A percentile compares a stretch with the other conserved stretches of the same genome.
Evolutionary conservation across 2,329 filamentous ascomycete species (phyloP).

Genomic region (Achaetomium macrosporum): DNA sequence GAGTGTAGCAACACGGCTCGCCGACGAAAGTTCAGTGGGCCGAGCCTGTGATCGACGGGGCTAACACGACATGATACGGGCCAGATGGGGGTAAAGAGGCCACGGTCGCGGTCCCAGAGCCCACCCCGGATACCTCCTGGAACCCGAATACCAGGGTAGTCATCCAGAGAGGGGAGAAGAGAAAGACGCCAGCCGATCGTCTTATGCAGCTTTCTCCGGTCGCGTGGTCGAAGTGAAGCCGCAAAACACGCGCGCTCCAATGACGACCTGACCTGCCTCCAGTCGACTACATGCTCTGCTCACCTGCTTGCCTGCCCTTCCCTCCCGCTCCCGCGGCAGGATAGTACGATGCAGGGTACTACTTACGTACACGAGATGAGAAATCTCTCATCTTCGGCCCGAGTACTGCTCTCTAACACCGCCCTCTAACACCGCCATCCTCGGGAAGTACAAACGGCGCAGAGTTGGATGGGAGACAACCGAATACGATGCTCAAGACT

Average conservation of each 20-base stretch:
- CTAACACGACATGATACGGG: conserved; percentile 1
- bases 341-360: background rate
- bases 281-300: background rate
- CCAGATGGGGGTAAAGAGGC: background rate
- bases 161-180: background rate
- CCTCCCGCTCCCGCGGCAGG: background rate
- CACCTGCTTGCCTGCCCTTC: background rate
- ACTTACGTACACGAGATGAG: background rate
- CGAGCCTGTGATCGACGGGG: background rate
- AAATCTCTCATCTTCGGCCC: background rate
- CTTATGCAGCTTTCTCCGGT: background rate
- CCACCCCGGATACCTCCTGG: background rate
- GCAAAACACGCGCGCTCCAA: background rate
- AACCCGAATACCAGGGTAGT: background rate
- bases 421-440: too few species aligned
- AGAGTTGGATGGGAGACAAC: background rate
- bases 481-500: too few species aligned
- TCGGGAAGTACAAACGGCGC: conserved; percentile 1
- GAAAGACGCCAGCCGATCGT: background rate
- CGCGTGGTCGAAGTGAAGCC: background rate
- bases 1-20: background rate
- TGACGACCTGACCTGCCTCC: background rate
- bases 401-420: background rate
- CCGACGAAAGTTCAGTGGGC: background rate
- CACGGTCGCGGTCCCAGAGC: background rate